Base-by-base conservation (phyloP, 345 rosid genomes). In the Populus davidiana region DNA sequence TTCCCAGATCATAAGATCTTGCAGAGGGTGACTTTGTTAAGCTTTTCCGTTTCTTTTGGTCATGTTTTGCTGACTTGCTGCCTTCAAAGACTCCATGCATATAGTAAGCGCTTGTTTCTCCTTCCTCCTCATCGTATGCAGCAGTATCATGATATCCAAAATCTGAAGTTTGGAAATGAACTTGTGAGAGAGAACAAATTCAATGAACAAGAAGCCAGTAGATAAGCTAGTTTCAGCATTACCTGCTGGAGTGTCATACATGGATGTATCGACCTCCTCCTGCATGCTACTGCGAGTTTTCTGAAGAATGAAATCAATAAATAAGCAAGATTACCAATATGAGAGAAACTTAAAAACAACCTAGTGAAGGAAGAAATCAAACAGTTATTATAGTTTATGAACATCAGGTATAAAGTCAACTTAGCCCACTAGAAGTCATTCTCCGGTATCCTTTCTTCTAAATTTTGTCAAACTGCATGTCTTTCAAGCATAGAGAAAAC, bases 241-340 rank as follows among this genome's bases (percentile, higher is more conserved):
- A 96, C 99, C 99, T 89, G 86, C 91, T 64, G 82, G 87, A 78
- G 85, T 81, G 83, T 90, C 92, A 83, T 82, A 89, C 72, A 86
- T 84, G 59, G 94, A 91, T 50, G 94, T 92, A 74, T 94, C 98
- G 74, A 89, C 93, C 79, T 90, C 98, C 80, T 93, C 99, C 83
- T 90, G 97, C 87, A 91, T 79, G 80, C 87, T 86, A 85, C 86
- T 84, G 76, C 88, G 95, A 81, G 87, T 88, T 84, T 87, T 90
- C 98, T 96, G 88, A 54, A 75, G 67, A 68, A 27, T 9, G 1
- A 69, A 61, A 29, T 66, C 56, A n/a, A 41, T 9, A 35, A 16
- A 73, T 78, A 49, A 82, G 69, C 50, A 74, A 64, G 21, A 75
- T 18, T 12, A 59, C 39, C 67, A 61, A 43, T 44, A 39, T 52